phyloP scores from a whole-genome alignment of 108 stramenopile genomes.

The Skeletonema menzelii region DNA sequence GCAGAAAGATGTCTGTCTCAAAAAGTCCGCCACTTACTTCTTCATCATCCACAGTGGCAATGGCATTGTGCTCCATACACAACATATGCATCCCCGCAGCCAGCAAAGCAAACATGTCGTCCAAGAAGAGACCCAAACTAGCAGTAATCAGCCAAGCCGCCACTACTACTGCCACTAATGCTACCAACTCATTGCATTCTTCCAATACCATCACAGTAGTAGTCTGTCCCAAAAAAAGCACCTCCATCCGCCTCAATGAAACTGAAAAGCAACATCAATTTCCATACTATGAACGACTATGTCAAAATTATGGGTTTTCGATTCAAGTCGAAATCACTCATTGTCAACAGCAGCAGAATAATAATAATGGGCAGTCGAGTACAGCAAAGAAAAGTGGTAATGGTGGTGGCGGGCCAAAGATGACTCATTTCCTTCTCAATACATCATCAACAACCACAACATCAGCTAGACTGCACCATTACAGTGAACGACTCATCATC shows the following conservation, averaged over 20 bases:
- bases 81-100: too few relatives aligned
- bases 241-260: background rate
- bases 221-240: background rate
- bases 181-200: too few relatives aligned
- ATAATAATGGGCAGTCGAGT: too few relatives aligned
- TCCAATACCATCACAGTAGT: background rate
- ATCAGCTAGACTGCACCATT: background rate
- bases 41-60: too few relatives aligned
- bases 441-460: background rate
- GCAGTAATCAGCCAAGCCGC: background rate
- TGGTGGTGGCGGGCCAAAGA: background rate
- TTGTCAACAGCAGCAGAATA: background rate
- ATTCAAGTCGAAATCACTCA: background rate
- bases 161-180: background rate
- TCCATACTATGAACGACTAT: background rate
- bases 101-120: too few relatives aligned
- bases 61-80: too few relatives aligned
- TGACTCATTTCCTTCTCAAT: background rate
- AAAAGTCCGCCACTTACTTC: too few relatives aligned
- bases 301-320: background rate
- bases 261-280: background rate
- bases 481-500: background rate
- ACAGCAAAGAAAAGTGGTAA: too few relatives aligned
- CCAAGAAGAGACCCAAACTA: background rate
- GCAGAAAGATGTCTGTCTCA: too few relatives aligned